Conservation (phyloP, 805 yeast genomes). For the Barnettozyma sp. region DNA sequence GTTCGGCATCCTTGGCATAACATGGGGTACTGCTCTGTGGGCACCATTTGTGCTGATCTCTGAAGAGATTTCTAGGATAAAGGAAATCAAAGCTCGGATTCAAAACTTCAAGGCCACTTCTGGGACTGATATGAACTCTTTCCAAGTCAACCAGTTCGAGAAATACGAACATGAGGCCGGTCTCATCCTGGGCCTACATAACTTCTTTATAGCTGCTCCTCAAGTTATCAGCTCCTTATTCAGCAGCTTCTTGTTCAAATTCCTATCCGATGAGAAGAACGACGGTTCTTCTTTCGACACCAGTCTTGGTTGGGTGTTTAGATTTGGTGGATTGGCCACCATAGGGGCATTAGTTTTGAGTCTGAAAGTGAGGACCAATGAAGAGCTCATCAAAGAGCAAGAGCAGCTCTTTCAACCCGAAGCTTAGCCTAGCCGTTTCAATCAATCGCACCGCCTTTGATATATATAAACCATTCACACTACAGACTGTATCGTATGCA, state of each 20-base stretch:
- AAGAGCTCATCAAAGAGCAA: slow-evolving; percentile 30
- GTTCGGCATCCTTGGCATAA: slow-evolving; percentile 48
- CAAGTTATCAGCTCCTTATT: slow-evolving; percentile 46
- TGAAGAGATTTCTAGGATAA: slow-evolving; percentile 47
- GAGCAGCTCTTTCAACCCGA: slow-evolving; percentile 8
- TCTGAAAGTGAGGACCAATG: slow-evolving; percentile 36
- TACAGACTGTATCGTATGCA: no score
- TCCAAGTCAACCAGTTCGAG: slow-evolving; percentile 27
- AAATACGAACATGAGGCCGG: slow-evolving; percentile 49
- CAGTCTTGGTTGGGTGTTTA: slow-evolving; percentile 50
- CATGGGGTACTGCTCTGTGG: slow-evolving; percentile 66
- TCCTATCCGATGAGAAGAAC: slow-evolving; percentile 25
- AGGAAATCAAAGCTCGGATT: slow-evolving; percentile 35
- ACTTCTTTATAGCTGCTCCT: slow-evolving; percentile 51
- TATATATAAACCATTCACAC: no score
- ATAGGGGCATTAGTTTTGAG: slow-evolving; percentile 40
- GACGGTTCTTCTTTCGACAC: slow-evolving; percentile 30
- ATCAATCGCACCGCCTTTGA: no score
- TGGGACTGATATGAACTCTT: slow-evolving; percentile 10
- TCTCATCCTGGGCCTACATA: slow-evolving; percentile 48
- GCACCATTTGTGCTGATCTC: slow-evolving; percentile 58
- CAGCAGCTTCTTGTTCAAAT: slow-evolving; percentile 39
- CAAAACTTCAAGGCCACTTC: slow-evolving; percentile 13
- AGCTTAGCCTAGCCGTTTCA: no score
- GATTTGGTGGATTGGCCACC: slow-evolving; percentile 47